Evolutionary conservation across 2,329 filamentous ascomycete genomes (phyloP).

Genomic region (Davidsoniella australis): DNA sequence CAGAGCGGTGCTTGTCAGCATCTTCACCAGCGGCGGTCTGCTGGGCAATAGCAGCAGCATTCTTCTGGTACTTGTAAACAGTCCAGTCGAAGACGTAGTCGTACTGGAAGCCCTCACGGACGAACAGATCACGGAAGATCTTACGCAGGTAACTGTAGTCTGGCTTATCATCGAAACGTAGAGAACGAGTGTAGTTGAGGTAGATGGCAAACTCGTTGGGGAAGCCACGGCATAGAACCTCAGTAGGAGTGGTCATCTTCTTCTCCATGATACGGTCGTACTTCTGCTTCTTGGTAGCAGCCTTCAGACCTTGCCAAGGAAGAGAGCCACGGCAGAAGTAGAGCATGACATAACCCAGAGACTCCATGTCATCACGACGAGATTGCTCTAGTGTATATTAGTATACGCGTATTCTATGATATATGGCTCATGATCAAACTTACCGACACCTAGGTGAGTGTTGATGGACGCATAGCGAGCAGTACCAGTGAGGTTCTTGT

Average conservation of each 20-base stretch:
- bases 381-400: conserved; percentile 55
- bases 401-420: background rate
- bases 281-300: conserved; percentile 99
- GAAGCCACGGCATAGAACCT: conserved; percentile 96
- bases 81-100: conserved; percentile 99
- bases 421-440: conserved; percentile 19
- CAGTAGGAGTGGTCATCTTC: conserved; percentile 99
- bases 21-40: conserved; percentile 54
- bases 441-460: conserved; percentile 88
- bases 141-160: conserved; percentile 99
- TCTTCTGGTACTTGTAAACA: conserved; percentile 99
- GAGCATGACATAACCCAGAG: conserved; percentile 96
- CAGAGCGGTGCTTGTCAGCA: conserved; percentile 60
- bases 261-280: conserved; percentile 99
- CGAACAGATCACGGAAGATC: conserved; percentile 99
- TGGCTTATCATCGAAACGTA: conserved; percentile 98
- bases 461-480: conserved; percentile 98
- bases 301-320: conserved; percentile 96
- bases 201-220: conserved; percentile 99
- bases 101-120: conserved; percentile 98
- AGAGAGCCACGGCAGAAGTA: conserved; percentile 99
- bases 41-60: conserved; percentile 83
- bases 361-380: conserved; percentile 98
- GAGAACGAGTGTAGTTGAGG: conserved; percentile 95
- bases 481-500: conserved; percentile 99